A percentile compares a stretch with the other conserved stretches of the same genome.
These are phyloP conservation scores for Globisporangium nunn DNA, from an alignment of 352 stramenopile genomes.

Conservation along the genomic window DNA sequence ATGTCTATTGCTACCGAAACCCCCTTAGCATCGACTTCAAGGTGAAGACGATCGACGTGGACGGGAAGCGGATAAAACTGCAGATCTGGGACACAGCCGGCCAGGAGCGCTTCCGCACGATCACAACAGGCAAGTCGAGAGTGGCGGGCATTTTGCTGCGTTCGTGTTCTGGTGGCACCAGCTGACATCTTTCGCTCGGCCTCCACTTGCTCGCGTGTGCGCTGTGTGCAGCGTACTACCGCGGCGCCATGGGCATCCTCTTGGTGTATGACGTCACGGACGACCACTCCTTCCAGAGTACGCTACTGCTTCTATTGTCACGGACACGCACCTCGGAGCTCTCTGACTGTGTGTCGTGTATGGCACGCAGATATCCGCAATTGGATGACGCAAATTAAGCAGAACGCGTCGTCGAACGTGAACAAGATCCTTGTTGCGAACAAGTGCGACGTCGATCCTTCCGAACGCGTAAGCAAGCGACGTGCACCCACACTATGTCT, in stretches of 20 bases:
- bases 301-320: not conserved
- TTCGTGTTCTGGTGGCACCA: not conserved
- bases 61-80: constrained; percentile 85
- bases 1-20: not conserved
- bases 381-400: constrained; percentile 90
- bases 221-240: constrained; percentile 88
- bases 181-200: not conserved
- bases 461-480: constrained; percentile 78
- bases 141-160: not conserved
- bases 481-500: not conserved
- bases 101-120: constrained; percentile 85
- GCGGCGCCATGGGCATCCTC: constrained; percentile 88
- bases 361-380: constrained; percentile 72
- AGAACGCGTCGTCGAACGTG: constrained; percentile 98
- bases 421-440: constrained; percentile 99
- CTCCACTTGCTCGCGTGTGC: not conserved
- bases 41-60: constrained; percentile 84
- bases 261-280: constrained; percentile 92
- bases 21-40: constrained; percentile 80
- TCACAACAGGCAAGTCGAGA: constrained; percentile 60
- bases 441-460: constrained; percentile 97
- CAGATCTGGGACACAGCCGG: constrained; percentile 88
- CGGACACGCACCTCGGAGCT: not conserved
- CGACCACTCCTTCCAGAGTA: constrained; percentile 88
- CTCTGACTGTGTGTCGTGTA: not conserved